phyloP scores from a whole-genome alignment of 495 filamentous ascomycete species.

The Penicillium daleae region DNA sequence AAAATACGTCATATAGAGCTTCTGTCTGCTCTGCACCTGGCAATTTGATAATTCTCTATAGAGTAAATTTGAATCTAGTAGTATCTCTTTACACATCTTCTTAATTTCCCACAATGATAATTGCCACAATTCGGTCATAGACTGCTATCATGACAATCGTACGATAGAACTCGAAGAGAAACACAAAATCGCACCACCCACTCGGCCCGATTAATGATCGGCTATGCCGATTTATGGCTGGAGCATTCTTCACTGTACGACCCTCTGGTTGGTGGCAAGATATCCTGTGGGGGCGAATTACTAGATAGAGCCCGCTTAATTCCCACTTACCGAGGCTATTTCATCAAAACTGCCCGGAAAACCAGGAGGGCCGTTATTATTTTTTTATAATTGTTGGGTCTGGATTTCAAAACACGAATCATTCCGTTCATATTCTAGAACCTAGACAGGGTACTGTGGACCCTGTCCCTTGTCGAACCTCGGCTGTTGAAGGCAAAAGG shows the following conservation, averaged over 20 bases:
- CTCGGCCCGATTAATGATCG: constrained; percentile 24
- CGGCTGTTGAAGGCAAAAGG: not conserved
- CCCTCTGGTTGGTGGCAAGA: not conserved
- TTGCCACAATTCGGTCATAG: not conserved
- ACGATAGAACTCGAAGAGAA: not conserved
- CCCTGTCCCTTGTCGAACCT: not conserved
- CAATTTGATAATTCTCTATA: not conserved
- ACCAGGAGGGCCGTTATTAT: not conserved
- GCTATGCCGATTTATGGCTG: not conserved
- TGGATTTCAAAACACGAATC: not conserved
- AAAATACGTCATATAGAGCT: not conserved
- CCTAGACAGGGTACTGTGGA: not conserved
- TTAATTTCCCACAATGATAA: too few relatives aligned
- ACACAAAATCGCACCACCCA: not conserved
- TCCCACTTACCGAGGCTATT: constrained; percentile 18
- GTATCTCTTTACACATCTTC: too few relatives aligned
- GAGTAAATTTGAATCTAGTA: not conserved
- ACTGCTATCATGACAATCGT: not conserved
- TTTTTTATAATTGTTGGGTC: not conserved
- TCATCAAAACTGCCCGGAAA: too few relatives aligned
- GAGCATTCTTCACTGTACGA: not conserved
- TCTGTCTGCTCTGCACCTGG: too few relatives aligned
- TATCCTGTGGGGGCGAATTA: not conserved
- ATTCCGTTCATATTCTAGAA: not conserved
- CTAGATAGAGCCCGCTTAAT: not conserved